Percentiles rank a stretch among this genome's conserved stretches.
Evolutionary conservation across 805 yeast species (phyloP).

Genomic region (Huiozyma naganishii): DNA sequence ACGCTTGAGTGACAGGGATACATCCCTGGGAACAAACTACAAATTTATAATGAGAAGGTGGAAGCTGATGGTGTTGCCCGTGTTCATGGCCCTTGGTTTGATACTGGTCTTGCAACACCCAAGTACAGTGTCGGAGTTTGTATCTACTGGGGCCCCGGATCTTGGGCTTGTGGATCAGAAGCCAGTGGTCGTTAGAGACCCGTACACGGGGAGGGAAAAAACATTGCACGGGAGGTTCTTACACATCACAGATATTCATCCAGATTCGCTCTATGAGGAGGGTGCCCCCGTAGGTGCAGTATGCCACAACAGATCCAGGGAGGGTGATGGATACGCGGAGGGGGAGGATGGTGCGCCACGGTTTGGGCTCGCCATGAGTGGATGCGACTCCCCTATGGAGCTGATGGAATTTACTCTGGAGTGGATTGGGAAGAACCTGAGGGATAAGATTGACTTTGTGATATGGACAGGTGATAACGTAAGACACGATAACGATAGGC

Average conservation of each 20-base stretch:
- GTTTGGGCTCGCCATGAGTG: slow-evolving; percentile 64
- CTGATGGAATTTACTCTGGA: slow-evolving; percentile 51
- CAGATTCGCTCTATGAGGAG: slow-evolving; percentile 54
- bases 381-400: slow-evolving; percentile 66
- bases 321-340: too few relatives aligned
- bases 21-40: too few relatives aligned
- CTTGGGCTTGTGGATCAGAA: slow-evolving; percentile 34
- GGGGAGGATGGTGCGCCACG: slow-evolving; percentile 42
- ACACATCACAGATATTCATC: slow-evolving; percentile 83
- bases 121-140: too few relatives aligned
- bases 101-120: too few relatives aligned
- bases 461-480: slow-evolving; percentile 89
- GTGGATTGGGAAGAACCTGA: slow-evolving; percentile 56
- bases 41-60: too few relatives aligned
- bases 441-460: slow-evolving; percentile 72
- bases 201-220: slow-evolving; percentile 9
- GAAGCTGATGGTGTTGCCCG: too few relatives aligned
- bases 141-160: too few relatives aligned
- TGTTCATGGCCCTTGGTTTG: too few relatives aligned
- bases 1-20: too few relatives aligned
- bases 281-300: slow-evolving; percentile 38
- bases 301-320: slow-evolving; percentile 40
- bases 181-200: slow-evolving; percentile 23
- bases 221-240: slow-evolving; percentile 62
- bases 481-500: slow-evolving; percentile 73